phyloP scores from a whole-genome alignment of 768 basidiomycete genomes.

The Pisolithus microcarpus region DNA sequence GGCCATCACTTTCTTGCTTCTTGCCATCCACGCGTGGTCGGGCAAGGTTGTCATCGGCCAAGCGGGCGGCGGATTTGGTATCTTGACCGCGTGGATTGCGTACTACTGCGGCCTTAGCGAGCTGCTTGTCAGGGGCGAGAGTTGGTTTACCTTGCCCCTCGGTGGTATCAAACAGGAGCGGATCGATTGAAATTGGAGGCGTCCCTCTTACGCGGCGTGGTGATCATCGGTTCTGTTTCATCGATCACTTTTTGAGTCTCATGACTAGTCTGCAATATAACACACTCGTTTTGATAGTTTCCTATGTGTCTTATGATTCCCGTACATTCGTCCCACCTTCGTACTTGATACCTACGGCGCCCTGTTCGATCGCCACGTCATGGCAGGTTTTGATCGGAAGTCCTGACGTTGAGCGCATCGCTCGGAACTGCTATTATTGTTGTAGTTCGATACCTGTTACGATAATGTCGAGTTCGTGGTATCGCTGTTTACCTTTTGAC shows the following conservation, averaged over 20 bases:
- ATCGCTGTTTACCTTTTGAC: too few relatives aligned
- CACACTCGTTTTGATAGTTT: too few relatives aligned
- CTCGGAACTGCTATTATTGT: too few relatives aligned
- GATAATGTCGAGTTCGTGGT: too few relatives aligned
- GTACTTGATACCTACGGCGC: too few relatives aligned
- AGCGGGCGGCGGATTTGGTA: conserved; percentile 40
- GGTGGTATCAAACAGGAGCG: conserved; percentile 19
- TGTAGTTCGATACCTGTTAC: too few relatives aligned
- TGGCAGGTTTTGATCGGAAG: too few relatives aligned
- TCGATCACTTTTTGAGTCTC: neutral
- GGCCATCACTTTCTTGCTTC: conserved; percentile 43
- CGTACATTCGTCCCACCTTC: too few relatives aligned
- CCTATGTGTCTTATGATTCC: too few relatives aligned
- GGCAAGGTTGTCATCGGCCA: conserved; percentile 17
- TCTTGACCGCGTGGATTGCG: conserved; percentile 40
- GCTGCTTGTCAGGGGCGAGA: conserved; percentile 31
- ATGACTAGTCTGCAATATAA: too few relatives aligned
- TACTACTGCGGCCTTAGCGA: conserved; percentile 41
- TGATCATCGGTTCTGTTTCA: neutral
- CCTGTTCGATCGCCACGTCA: too few relatives aligned
- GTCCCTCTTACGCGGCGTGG: neutral
- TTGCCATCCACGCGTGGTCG: conserved; percentile 35
- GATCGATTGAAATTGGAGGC: neutral
- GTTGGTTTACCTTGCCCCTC: conserved; percentile 36
- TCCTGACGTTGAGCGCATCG: too few relatives aligned